Conservation (phyloP, 2,329 filamentous ascomycete genomes). For the Exophiala spinifera region DNA sequence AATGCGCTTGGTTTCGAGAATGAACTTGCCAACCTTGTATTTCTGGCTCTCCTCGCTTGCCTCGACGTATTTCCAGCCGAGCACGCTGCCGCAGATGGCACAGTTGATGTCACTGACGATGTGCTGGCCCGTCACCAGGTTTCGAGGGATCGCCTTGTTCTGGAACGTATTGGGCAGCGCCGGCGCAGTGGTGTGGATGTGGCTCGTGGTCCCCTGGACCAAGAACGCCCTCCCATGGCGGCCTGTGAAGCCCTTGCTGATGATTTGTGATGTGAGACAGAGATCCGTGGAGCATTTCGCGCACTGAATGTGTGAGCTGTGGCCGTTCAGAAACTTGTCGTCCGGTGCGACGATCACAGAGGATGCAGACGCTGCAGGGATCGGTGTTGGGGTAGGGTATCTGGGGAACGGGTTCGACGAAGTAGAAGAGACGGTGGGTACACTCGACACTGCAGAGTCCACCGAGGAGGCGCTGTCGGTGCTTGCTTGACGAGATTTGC, state of each 20-base stretch:
- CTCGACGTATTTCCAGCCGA: slow-evolving; percentile 65
- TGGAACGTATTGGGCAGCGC: slow-evolving; percentile 58
- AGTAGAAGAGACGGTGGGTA: slow-evolving; percentile 12
- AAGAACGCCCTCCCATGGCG: slow-evolving; percentile 64
- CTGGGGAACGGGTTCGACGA: slow-evolving; percentile 28
- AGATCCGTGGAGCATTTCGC: slow-evolving; percentile 58
- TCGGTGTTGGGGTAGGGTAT: slow-evolving; percentile 19
- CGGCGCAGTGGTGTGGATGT: slow-evolving; percentile 27
- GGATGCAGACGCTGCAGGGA: slow-evolving; percentile 14
- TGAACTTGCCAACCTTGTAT: slow-evolving; percentile 67
- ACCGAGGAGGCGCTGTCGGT: slow-evolving; percentile 37
- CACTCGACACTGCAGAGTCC: slow-evolving; percentile 31
- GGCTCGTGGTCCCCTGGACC: slow-evolving; percentile 39
- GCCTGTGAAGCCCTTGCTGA: slow-evolving; percentile 64
- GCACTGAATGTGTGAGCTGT: slow-evolving; percentile 57
- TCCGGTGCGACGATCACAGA: slow-evolving; percentile 24
- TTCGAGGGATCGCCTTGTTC: slow-evolving; percentile 55
- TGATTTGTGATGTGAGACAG: slow-evolving; percentile 57
- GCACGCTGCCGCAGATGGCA: slow-evolving; percentile 52
- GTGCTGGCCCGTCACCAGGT: slow-evolving; percentile 62
- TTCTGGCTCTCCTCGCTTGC: slow-evolving; percentile 60
- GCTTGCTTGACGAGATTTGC: slow-evolving; percentile 39
- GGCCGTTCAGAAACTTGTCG: slow-evolving; percentile 43
- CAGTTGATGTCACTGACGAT: slow-evolving; percentile 61
- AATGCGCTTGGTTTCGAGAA: slow-evolving; percentile 59